These are phyloP conservation scores for Prunus mongolica DNA, from an alignment of 306 rosid species.

Conservation along the genomic window DNA sequence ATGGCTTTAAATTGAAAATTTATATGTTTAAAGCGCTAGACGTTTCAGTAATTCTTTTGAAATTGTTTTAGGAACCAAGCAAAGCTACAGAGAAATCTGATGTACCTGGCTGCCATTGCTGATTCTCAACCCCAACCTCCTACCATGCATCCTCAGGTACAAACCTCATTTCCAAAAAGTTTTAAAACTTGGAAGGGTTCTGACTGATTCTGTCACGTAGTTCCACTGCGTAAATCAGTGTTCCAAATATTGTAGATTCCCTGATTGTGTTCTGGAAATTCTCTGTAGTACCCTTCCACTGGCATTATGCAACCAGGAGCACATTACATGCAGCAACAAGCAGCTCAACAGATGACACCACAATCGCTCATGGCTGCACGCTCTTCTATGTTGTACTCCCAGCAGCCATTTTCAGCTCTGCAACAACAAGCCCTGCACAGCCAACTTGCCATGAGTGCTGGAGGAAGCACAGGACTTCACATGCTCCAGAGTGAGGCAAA, in stretches of 20 bases:
- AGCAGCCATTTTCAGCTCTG: constrained; percentile 70
- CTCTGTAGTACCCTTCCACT: constrained; percentile 58
- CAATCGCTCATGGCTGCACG: constrained; percentile 91
- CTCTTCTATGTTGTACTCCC: constrained; percentile 77
- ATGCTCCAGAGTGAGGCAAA: constrained; percentile 61
- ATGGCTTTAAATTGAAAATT: neutral
- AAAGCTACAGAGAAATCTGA: constrained; percentile 90
- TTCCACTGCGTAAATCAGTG: neutral
- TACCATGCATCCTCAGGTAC: constrained; percentile 80
- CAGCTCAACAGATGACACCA: constrained; percentile 76
- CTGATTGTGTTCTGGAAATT: neutral
- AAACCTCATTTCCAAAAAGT: neutral
- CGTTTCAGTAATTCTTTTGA: neutral
- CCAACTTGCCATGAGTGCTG: constrained; percentile 63
- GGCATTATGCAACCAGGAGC: constrained; percentile 83
- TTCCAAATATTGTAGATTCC: neutral
- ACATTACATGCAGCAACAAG: constrained; percentile 87
- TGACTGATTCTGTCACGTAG: neutral
- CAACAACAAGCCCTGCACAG: constrained; percentile 84
- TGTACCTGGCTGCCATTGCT: constrained; percentile 98
- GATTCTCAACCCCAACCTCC: constrained; percentile 99
- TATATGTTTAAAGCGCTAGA: neutral
- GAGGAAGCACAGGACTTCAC: constrained; percentile 68
- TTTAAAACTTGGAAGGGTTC: neutral
- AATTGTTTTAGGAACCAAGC: constrained; percentile 77